Percentiles rank a stretch among this genome's conserved stretches.
These are phyloP conservation scores for Phytophthora pistaciae DNA, from an alignment of 352 stramenopile genomes.

Conservation along the genomic window DNA sequence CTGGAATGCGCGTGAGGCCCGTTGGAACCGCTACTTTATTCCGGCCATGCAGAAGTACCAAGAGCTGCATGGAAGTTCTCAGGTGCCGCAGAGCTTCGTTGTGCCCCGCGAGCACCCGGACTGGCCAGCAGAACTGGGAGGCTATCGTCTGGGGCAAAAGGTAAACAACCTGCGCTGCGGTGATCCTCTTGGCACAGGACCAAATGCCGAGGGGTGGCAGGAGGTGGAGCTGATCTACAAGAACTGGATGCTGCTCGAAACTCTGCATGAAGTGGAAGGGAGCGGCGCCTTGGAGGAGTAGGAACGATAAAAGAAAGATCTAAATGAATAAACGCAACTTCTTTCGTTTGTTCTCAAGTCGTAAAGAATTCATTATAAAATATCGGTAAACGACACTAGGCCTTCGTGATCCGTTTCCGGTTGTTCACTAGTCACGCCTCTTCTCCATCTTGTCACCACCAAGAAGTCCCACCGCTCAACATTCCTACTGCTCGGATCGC, in stretches of 20 bases:
- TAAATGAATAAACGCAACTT: neutral
- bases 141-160: slow-evolving; percentile 54
- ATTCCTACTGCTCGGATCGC: slow-evolving; percentile 35
- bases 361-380: slow-evolving; percentile 35
- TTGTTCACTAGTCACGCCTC: neutral
- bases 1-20: slow-evolving; percentile 42
- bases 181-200: slow-evolving; percentile 11
- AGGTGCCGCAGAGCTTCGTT: slow-evolving; percentile 51
- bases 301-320: neutral
- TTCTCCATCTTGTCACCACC: slow-evolving; percentile 27
- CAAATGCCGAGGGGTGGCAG: slow-evolving; percentile 28
- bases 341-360: slow-evolving; percentile 5
- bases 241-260: slow-evolving; percentile 55
- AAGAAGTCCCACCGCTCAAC: slow-evolving; percentile 42
- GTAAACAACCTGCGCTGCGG: slow-evolving; percentile 54
- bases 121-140: slow-evolving; percentile 37
- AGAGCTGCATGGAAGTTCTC: slow-evolving; percentile 33
- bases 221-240: slow-evolving; percentile 55
- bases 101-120: slow-evolving; percentile 37
- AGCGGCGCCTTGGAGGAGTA: neutral
- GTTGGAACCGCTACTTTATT: slow-evolving; percentile 51
- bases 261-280: slow-evolving; percentile 37
- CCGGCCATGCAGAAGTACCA: slow-evolving; percentile 44
- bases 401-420: neutral
- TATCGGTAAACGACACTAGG: slow-evolving; percentile 30